Percentiles rank a stretch among this genome's conserved stretches.
These are phyloP conservation scores for Eutreptiella sp. DNA, from an alignment of 208 protist species.

Conservation along the genomic window DNA sequence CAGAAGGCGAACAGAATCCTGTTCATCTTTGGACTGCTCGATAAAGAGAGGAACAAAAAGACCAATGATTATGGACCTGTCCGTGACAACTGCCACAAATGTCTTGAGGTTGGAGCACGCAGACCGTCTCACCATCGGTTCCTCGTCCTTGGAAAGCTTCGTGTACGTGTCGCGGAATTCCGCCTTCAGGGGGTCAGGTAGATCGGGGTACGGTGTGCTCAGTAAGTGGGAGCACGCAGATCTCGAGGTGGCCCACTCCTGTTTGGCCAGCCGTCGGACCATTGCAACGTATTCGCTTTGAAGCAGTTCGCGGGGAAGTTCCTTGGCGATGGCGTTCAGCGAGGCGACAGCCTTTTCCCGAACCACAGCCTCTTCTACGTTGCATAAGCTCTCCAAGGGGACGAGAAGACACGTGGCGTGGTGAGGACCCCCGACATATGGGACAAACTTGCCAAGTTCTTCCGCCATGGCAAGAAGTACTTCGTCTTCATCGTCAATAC, in stretches of 20 bases:
- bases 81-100: slow-evolving; percentile 55
- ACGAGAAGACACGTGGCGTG: slow-evolving; percentile 77
- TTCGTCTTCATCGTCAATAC: slow-evolving; percentile 97
- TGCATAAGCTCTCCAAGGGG: slow-evolving; percentile 89
- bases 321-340: slow-evolving; percentile 56
- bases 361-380: slow-evolving; percentile 92
- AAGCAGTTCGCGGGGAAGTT: slow-evolving; percentile 60
- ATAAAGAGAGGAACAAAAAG: slow-evolving; percentile 80
- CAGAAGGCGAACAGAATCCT: slow-evolving; percentile 93
- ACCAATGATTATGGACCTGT: too few relatives aligned
- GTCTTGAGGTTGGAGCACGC: slow-evolving; percentile 79
- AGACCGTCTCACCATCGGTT: slow-evolving; percentile 93
- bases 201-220: slow-evolving; percentile 70
- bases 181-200: slow-evolving; percentile 42
- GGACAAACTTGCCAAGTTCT: slow-evolving; percentile 92
- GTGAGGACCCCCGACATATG: slow-evolving; percentile 86
- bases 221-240: slow-evolving; percentile 87
- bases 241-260: slow-evolving; percentile 88
- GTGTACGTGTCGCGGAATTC: slow-evolving; percentile 55
- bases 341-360: slow-evolving; percentile 87
- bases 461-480: slow-evolving; percentile 93
- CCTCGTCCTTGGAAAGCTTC: slow-evolving; percentile 87
- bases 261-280: slow-evolving; percentile 69
- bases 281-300: slow-evolving; percentile 73
- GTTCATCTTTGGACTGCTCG: slow-evolving; percentile 79